These are phyloP conservation scores for Saturnispora saitoi DNA, from an alignment of 805 yeast species.

Conservation along the genomic window DNA sequence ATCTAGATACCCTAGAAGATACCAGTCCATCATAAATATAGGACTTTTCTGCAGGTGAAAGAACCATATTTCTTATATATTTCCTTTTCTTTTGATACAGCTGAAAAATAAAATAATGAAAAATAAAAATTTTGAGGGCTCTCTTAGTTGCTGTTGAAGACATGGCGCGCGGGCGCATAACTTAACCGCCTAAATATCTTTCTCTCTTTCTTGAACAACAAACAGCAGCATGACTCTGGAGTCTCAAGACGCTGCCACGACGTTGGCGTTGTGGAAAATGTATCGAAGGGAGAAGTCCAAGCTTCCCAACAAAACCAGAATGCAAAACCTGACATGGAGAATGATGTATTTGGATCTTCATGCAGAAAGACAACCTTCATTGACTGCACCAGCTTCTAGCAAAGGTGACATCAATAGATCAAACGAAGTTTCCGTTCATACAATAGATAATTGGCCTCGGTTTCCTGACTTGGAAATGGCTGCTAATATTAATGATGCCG, in stretches of 20 bases:
- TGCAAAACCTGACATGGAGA: constrained; percentile 85
- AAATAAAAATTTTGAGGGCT: not conserved
- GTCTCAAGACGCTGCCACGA: constrained; percentile 19
- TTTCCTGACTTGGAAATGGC: constrained; percentile 26
- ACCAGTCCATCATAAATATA: constrained; percentile 68
- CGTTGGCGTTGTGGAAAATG: constrained; percentile 67
- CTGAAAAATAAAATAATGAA: not conserved
- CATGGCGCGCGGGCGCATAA: constrained; percentile 1
- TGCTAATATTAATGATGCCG: constrained; percentile 1
- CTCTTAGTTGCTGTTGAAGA: not conserved
- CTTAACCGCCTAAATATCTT: not conserved
- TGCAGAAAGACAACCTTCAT: not conserved
- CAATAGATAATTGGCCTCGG: constrained; percentile 28
- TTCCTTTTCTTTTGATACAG: not conserved
- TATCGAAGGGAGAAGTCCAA: constrained; percentile 68
- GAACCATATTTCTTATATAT: constrained; percentile 43
- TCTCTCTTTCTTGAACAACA: not conserved
- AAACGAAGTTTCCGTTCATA: not conserved
- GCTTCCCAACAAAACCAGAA: constrained; percentile 64
- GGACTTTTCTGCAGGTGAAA: constrained; percentile 69
- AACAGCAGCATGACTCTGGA: constrained; percentile 5
- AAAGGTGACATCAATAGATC: not conserved
- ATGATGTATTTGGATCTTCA: constrained; percentile 52
- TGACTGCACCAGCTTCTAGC: not conserved
- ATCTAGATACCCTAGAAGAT: constrained; percentile 53